Conservation (phyloP, 2,329 filamentous ascomycete species). For the Lachnellula hyalina region DNA sequence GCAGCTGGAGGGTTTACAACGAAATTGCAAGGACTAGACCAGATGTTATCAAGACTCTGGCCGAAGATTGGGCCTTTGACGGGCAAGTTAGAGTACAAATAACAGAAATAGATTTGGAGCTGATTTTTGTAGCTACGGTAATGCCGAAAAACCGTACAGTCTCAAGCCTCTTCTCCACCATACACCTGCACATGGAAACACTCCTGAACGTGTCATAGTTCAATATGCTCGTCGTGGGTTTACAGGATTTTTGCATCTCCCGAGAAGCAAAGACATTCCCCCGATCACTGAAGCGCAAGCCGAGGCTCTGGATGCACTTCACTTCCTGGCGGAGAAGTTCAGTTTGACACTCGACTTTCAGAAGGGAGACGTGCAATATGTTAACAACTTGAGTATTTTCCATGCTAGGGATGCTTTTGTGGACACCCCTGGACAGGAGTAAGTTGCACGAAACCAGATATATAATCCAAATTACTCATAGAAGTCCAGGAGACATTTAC, state of each 20-base stretch:
- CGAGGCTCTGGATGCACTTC: slow-evolving; percentile 40
- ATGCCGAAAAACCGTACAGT: slow-evolving; percentile 40
- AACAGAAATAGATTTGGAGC: background rate
- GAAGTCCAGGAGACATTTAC: slow-evolving; percentile 34
- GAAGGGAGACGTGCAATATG: slow-evolving; percentile 39
- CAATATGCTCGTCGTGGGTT: slow-evolving; percentile 57
- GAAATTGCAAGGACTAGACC: slow-evolving; percentile 46
- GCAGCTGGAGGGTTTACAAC: slow-evolving; percentile 50
- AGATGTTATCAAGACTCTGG: slow-evolving; percentile 46
- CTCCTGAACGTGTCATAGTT: slow-evolving; percentile 50
- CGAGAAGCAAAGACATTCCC: slow-evolving; percentile 49
- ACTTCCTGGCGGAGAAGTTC: slow-evolving; percentile 37
- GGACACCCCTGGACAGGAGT: slow-evolving; percentile 33
- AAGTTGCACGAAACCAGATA: slow-evolving; percentile 4
- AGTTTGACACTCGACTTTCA: slow-evolving; percentile 34
- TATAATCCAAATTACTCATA: slow-evolving; percentile 3
- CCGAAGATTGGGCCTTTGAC: slow-evolving; percentile 44
- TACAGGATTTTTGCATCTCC: slow-evolving; percentile 51
- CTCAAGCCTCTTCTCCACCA: slow-evolving; percentile 51
- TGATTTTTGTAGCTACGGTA: slow-evolving; percentile 43
- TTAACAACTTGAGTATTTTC: slow-evolving; percentile 44
- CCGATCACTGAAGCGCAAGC: slow-evolving; percentile 42
- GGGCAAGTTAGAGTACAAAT: slow-evolving; percentile 6
- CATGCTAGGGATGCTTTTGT: slow-evolving; percentile 41
- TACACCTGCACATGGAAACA: slow-evolving; percentile 40